These are phyloP conservation scores for Talaromyces thailandensis DNA, from an alignment of 495 filamentous ascomycete genomes.

Conservation along the genomic window DNA sequence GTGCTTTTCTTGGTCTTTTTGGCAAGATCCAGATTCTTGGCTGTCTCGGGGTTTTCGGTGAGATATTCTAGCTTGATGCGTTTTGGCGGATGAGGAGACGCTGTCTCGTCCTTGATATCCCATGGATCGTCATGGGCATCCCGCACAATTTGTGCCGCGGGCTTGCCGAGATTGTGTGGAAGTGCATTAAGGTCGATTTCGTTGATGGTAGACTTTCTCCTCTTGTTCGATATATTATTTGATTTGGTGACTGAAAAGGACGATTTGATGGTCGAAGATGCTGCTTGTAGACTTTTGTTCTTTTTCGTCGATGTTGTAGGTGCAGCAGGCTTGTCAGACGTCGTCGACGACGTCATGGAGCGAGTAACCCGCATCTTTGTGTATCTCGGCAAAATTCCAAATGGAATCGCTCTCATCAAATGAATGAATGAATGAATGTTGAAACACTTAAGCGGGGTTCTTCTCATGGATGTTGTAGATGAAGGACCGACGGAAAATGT, in stretches of 20 bases:
- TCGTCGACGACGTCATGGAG: constrained; percentile 2
- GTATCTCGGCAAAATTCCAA: background rate
- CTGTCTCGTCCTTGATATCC: background rate
- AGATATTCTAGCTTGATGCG: background rate
- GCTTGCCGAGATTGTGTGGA: constrained; percentile 34
- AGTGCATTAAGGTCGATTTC: constrained; percentile 20
- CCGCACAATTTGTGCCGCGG: background rate
- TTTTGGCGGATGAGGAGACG: background rate
- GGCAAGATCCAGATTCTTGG: background rate
- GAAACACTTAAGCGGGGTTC: background rate
- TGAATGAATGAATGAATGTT: background rate
- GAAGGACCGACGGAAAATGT: background rate
- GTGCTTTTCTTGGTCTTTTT: constrained; percentile 9
- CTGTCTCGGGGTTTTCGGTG: background rate
- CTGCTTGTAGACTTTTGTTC: background rate
- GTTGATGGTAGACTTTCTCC: background rate
- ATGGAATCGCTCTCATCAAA: background rate
- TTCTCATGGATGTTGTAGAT: background rate
- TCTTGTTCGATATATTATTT: background rate
- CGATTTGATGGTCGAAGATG: background rate
- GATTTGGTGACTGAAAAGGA: background rate
- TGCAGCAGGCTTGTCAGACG: background rate
- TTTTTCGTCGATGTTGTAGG: background rate
- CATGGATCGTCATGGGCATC: background rate
- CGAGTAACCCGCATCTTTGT: constrained; percentile 3